phyloP scores from a whole-genome alignment of 2,329 filamentous ascomycete species.

The Fonsecaea pedrosoi region DNA sequence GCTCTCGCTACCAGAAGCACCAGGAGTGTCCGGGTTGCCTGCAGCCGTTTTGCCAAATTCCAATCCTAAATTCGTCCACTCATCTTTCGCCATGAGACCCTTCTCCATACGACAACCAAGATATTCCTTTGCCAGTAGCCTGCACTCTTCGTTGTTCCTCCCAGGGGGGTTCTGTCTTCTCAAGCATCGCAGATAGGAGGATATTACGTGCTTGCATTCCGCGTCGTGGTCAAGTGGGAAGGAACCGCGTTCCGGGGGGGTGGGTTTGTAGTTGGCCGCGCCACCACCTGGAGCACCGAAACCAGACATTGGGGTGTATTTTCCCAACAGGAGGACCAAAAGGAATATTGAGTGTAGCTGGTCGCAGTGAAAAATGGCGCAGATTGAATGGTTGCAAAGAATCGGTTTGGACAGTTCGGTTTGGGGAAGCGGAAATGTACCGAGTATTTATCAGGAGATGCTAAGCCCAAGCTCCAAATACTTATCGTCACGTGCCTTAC shows the following conservation, averaged over 20 bases:
- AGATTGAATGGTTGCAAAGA: not conserved
- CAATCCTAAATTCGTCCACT: conserved; percentile 93
- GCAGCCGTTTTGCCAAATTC: conserved; percentile 54
- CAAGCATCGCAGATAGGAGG: conserved; percentile 83
- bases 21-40: conserved; percentile 9
- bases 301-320: conserved; percentile 44
- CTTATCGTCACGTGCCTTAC: not conserved
- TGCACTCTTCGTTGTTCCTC: conserved; percentile 84
- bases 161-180: conserved; percentile 70
- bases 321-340: not conserved
- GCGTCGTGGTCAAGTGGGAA: conserved; percentile 97
- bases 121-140: conserved; percentile 85
- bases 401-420: not conserved
- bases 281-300: conserved; percentile 75
- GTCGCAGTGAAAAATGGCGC: not conserved
- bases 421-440: not conserved
- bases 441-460: not conserved
- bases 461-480: not conserved
- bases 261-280: conserved; percentile 69
- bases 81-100: conserved; percentile 94
- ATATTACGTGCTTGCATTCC: conserved; percentile 92
- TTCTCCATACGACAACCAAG: conserved; percentile 92
- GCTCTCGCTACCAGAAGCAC: not conserved
- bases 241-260: conserved; percentile 84
- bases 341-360: not conserved